phyloP scores from a whole-genome alignment of 345 rosid genomes.

The Gossypium raimondii region DNA sequence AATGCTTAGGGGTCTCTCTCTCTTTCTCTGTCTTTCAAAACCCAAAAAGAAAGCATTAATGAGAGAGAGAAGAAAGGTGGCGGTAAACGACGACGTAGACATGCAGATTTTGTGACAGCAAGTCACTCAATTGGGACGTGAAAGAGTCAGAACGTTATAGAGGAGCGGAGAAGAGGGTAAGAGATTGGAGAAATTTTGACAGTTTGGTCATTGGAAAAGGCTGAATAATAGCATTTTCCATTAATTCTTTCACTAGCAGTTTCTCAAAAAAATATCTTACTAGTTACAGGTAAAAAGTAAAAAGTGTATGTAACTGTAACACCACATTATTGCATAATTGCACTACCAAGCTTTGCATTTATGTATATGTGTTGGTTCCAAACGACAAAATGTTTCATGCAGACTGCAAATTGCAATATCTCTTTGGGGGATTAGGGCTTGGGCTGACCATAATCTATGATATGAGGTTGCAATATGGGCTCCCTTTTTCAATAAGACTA shows the following conservation, averaged over 20 bases:
- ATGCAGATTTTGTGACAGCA: slow-evolving; percentile 39
- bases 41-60: slow-evolving; percentile 12
- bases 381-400: neutral
- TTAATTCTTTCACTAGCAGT: neutral
- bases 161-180: neutral
- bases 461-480: no score
- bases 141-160: slow-evolving; percentile 28
- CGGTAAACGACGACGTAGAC: slow-evolving; percentile 36
- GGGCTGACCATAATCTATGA: no score
- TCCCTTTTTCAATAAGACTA: no score
- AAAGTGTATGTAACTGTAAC: no score
- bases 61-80: slow-evolving; percentile 22
- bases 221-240: slow-evolving; percentile 24
- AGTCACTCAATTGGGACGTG: slow-evolving; percentile 24
- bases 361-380: neutral
- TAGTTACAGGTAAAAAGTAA: neutral
- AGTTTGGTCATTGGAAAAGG: slow-evolving; percentile 41
- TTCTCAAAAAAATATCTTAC: neutral
- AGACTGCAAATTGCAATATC: neutral
- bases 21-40: neutral
- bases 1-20: no score
- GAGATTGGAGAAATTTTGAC: slow-evolving; percentile 26
- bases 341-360: neutral
- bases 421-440: no score
- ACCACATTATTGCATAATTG: neutral